Percentiles rank a stretch among this genome's conserved stretches.
phyloP scores from a whole-genome alignment of 108 stramenopile species.

The Cylindrotheca fusiformis region DNA sequence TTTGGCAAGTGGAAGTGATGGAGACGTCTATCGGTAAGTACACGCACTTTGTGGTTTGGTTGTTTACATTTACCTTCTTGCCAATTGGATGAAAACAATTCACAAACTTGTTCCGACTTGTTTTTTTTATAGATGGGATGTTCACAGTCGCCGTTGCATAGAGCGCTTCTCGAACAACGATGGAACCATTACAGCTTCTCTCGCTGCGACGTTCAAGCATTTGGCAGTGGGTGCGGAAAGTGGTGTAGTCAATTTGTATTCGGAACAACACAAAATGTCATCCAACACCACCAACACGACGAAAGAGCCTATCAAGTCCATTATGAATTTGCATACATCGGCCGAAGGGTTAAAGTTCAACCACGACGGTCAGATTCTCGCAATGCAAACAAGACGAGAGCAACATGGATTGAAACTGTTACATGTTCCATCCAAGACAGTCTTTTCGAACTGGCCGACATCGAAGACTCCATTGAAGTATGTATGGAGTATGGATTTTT shows the following conservation, averaged over 20 bases:
- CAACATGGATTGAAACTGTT: slow-evolving; percentile 85
- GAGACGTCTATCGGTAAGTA: slow-evolving; percentile 85
- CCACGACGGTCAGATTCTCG: slow-evolving; percentile 89
- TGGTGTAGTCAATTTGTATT: slow-evolving; percentile 95
- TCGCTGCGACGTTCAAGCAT: slow-evolving; percentile 55
- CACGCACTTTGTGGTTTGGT: background rate
- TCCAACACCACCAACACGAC: background rate
- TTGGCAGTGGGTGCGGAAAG: slow-evolving; percentile 93
- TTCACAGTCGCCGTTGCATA: slow-evolving; percentile 71
- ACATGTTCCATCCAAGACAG: slow-evolving; percentile 86
- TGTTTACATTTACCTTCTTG: slow-evolving; percentile 2
- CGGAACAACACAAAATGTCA: slow-evolving; percentile 12
- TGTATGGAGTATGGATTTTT: slow-evolving; percentile 92
- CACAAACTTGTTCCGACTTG: no score
- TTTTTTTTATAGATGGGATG: slow-evolving; percentile 67
- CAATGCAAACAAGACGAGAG: slow-evolving; percentile 85
- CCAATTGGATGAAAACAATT: no score
- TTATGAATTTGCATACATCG: slow-evolving; percentile 92
- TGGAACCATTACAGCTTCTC: slow-evolving; percentile 78
- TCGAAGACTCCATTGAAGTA: slow-evolving; percentile 92
- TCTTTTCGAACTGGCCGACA: slow-evolving; percentile 99
- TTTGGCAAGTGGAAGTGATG: slow-evolving; percentile 91
- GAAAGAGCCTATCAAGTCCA: slow-evolving; percentile 78
- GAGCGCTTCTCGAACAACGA: slow-evolving; percentile 91
- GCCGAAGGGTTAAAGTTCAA: slow-evolving; percentile 84